These are phyloP conservation scores for Aspergillus bertholletiae DNA, from an alignment of 495 filamentous ascomycete species.

Conservation along the genomic window DNA sequence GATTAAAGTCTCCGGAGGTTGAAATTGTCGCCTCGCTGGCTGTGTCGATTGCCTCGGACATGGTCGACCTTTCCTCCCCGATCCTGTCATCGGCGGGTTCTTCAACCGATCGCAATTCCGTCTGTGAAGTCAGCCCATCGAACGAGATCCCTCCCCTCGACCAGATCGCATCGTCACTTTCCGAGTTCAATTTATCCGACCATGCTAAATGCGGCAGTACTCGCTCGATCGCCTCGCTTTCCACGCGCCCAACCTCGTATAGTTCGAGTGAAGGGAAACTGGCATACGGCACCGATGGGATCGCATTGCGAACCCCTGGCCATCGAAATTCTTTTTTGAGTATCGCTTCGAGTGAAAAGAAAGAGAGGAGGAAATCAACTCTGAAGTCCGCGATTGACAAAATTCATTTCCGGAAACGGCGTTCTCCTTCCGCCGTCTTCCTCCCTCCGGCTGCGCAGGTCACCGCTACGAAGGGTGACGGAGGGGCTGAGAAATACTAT, in stretches of 20 bases:
- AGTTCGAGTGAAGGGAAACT: constrained; percentile 37
- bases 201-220: constrained; percentile 32
- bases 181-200: constrained; percentile 36
- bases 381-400: constrained; percentile 39
- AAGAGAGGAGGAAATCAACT: constrained; percentile 32
- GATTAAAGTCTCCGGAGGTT: constrained; percentile 35
- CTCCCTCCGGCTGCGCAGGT: constrained; percentile 31
- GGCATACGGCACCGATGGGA: constrained; percentile 4
- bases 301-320: constrained; percentile 4
- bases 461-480: constrained; percentile 22
- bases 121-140: constrained; percentile 27
- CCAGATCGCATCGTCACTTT: constrained; percentile 31
- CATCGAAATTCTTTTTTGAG: constrained; percentile 32
- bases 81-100: constrained; percentile 35
- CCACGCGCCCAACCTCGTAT: constrained; percentile 41
- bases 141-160: constrained; percentile 28
- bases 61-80: constrained; percentile 36
- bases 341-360: constrained; percentile 27
- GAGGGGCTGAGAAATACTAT: constrained; percentile 27
- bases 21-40: constrained; percentile 37
- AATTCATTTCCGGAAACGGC: constrained; percentile 38
- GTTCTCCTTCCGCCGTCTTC: constrained; percentile 26
- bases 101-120: constrained; percentile 36
- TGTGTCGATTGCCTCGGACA: constrained; percentile 36
- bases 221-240: constrained; percentile 40